Base-by-base conservation (phyloP, 2,329 filamentous ascomycete species). In the Ophiosphaerella narmari region DNA sequence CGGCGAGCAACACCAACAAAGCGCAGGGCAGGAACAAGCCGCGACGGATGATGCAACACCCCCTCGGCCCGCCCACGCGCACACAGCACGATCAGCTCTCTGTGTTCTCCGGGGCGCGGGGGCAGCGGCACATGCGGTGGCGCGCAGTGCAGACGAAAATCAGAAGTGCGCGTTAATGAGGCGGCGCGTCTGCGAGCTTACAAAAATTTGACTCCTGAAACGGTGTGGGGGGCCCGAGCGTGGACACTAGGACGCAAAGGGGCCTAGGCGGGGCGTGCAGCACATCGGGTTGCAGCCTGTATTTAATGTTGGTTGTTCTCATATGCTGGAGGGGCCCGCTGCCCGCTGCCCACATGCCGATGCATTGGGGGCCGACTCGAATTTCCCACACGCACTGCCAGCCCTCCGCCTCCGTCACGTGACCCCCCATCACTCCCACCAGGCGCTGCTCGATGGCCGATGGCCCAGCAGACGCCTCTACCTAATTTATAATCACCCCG, bases 161-260 rank as follows among this genome's bases (percentile, higher is more conserved):
- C 24, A 14, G 11, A 14, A 39, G 18, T 13, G 43, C 43, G 43
- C 36, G n/a, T 43, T 45, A 41, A 34, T 54, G 55, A 50, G 53
- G 52, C 47, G 55, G 51, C 54, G 57, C 55, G 54, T 54, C 59
- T 58, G 57, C 29, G 57, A 57, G 56, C 53, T 54, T 54, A 52
- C 51, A 55, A 57, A 57, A 67, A 67, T 66, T 63, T 68, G 62
- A 53, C 50, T 62, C 60, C 65, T 66, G 66, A 67, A 62, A 66
- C 63, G 36, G 36, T 46, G 43, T 41, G 58, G 39, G 43, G 36
- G 48, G 59, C 55, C 52, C 59, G 62, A 47, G 55, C 59, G 18
- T 11, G 33, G 16, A 40, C 54, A 39, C 59, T 59, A 57, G 61
- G 48, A 46, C 57, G 57, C 50, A 53, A 46, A 49, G 39, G 5